Evolutionary conservation across 192 early-diverging fungal genomes (phyloP).

Genomic region (Borealophlyctis nickersoniae): DNA sequence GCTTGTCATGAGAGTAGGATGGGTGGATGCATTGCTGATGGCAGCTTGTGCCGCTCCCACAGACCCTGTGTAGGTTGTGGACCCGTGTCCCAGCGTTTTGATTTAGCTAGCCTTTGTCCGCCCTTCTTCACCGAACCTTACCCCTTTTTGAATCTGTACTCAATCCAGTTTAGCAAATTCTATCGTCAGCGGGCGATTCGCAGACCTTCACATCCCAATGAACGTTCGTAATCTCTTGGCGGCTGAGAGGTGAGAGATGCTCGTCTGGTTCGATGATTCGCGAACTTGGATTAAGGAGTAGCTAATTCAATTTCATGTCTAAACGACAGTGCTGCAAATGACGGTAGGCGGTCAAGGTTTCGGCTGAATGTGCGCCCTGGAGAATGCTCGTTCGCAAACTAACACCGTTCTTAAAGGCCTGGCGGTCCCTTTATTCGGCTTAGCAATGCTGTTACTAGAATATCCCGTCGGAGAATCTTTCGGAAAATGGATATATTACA

Average conservation of each 20-base stretch:
- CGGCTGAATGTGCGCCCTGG: background rate
- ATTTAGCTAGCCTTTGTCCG: no score
- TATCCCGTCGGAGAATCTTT: constrained; percentile 22
- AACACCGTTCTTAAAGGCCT: background rate
- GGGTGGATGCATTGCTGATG: constrained; percentile 72
- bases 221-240: constrained; percentile 38
- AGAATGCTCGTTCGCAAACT: background rate
- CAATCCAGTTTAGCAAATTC: constrained; percentile 70
- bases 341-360: no score
- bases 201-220: constrained; percentile 81
- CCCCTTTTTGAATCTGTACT: no score
- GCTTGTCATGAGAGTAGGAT: constrained; percentile 34
- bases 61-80: constrained; percentile 88
- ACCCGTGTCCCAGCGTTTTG: no score
- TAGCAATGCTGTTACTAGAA: constrained; percentile 40
- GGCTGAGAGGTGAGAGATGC: no score
- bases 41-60: constrained; percentile 86
- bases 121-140: no score
- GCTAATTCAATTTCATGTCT: no score
- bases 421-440: constrained; percentile 70
- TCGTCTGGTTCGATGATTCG: no score
- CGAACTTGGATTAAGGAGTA: no score
- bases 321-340: constrained; percentile 88
- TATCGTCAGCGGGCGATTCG: constrained; percentile 90
- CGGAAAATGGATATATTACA: constrained; percentile 12